Evolutionary conservation across 2,329 filamentous ascomycete genomes (phyloP).

Genomic region (Aureobasidium musti): DNA sequence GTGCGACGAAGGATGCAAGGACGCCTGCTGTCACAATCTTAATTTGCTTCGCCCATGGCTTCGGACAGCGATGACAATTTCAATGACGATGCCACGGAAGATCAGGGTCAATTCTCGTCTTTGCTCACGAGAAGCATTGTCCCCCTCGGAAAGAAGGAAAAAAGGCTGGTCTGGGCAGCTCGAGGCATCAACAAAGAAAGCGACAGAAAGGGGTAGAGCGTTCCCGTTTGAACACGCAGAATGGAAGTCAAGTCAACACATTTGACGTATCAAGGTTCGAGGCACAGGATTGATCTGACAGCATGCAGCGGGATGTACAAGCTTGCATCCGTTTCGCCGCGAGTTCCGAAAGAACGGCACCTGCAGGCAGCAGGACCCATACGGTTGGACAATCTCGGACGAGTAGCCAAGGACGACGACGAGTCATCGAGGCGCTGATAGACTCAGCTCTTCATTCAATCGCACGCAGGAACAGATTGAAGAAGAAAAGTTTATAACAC

Average conservation of each 20-base stretch:
- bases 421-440: slow-evolving; percentile 16
- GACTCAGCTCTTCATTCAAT: slow-evolving; percentile 8
- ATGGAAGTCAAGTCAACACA: slow-evolving; percentile 14
- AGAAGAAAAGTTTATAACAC: slow-evolving; percentile 17
- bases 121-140: slow-evolving; percentile 17
- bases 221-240: slow-evolving; percentile 25
- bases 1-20: slow-evolving; percentile 25
- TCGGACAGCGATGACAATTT: slow-evolving; percentile 18
- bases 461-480: slow-evolving; percentile 13
- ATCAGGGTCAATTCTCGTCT: slow-evolving; percentile 19
- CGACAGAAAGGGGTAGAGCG: background rate
- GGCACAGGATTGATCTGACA: slow-evolving; percentile 23
- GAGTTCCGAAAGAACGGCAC: slow-evolving; percentile 13
- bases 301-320: slow-evolving; percentile 26
- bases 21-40: slow-evolving; percentile 26
- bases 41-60: slow-evolving; percentile 18
- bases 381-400: slow-evolving; percentile 4
- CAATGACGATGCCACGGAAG: slow-evolving; percentile 13
- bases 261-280: slow-evolving; percentile 21
- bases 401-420: slow-evolving; percentile 18
- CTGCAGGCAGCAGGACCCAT: slow-evolving; percentile 26
- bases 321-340: slow-evolving; percentile 26
- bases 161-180: slow-evolving; percentile 13
- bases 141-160: slow-evolving; percentile 16
- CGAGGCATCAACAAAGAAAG: slow-evolving; percentile 10